Conservation (phyloP, 2,329 filamentous ascomycete genomes). For the Chaetomium sp. region DNA sequence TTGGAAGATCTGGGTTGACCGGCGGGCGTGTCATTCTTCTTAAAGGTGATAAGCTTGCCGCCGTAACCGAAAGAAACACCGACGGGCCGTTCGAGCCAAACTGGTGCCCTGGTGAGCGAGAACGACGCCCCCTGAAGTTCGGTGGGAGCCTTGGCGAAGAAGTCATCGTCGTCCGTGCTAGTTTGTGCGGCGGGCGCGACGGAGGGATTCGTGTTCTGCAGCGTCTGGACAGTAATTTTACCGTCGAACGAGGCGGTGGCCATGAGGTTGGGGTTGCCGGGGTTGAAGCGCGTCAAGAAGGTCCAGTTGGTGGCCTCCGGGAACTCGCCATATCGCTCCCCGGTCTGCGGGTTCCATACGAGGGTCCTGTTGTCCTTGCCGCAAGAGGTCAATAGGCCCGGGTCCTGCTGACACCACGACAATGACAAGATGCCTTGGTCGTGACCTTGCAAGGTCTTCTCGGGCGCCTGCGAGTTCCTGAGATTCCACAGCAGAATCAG, state of each 20-base stretch:
- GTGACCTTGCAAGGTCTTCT: slow-evolving; percentile 85
- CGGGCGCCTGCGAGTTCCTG: slow-evolving; percentile 92
- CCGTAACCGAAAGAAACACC: slow-evolving; percentile 94
- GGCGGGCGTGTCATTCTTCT: slow-evolving; percentile 57
- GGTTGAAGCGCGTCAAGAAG: slow-evolving; percentile 92
- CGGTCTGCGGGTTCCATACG: slow-evolving; percentile 94
- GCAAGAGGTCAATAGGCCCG: slow-evolving; percentile 83
- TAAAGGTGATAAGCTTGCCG: slow-evolving; percentile 82
- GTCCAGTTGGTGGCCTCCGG: slow-evolving; percentile 99
- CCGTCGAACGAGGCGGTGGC: slow-evolving; percentile 97
- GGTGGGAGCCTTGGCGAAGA: slow-evolving; percentile 90
- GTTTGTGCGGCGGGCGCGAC: slow-evolving; percentile 66
- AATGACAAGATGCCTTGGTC: slow-evolving; percentile 91
- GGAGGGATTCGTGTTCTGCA: slow-evolving; percentile 88
- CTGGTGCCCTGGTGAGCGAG: slow-evolving; percentile 80
- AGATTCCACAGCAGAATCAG: slow-evolving; percentile 93
- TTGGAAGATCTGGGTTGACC: slow-evolving; percentile 72
- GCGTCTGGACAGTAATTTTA: slow-evolving; percentile 89
- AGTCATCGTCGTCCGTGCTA: slow-evolving; percentile 86
- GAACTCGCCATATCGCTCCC: slow-evolving; percentile 85
- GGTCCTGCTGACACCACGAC: slow-evolving; percentile 93
- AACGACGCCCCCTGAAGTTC: slow-evolving; percentile 91
- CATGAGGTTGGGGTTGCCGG: slow-evolving; percentile 85
- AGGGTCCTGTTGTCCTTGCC: slow-evolving; percentile 97
- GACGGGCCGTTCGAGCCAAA: slow-evolving; percentile 83